Evolutionary conservation across 768 basidiomycete genomes (phyloP).

Genomic region (Postia placenta): DNA sequence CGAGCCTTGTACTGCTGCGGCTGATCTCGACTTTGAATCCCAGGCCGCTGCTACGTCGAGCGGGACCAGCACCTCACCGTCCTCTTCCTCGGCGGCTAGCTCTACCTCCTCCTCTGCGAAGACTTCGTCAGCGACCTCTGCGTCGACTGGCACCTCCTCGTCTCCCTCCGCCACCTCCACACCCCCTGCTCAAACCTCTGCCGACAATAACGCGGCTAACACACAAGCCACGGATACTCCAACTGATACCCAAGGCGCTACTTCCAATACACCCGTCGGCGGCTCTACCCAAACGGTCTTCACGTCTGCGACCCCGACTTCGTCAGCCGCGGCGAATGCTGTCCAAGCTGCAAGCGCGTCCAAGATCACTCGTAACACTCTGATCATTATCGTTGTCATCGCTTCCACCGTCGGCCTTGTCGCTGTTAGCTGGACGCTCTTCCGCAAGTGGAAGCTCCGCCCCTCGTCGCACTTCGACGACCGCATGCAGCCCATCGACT

Average conservation of each 20-base stretch:
- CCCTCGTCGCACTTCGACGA: slow-evolving; percentile 76
- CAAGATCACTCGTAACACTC: slow-evolving; percentile 35
- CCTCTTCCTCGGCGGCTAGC: slow-evolving; percentile 5
- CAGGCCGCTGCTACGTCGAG: no score
- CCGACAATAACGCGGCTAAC: background rate
- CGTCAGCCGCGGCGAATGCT: slow-evolving; percentile 23
- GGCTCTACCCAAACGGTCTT: slow-evolving; percentile 11
- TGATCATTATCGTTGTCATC: slow-evolving; percentile 64
- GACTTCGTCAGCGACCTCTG: slow-evolving; percentile 6
- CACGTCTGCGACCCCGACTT: slow-evolving; percentile 4
- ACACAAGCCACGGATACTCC: slow-evolving; percentile 1
- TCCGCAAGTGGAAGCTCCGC: slow-evolving; percentile 89
- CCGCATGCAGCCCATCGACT: slow-evolving; percentile 84
- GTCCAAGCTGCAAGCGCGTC: slow-evolving; percentile 19
- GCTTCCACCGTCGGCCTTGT: slow-evolving; percentile 63
- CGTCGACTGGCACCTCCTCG: slow-evolving; percentile 10
- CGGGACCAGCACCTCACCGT: slow-evolving; percentile 4
- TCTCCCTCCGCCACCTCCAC: slow-evolving; percentile 2
- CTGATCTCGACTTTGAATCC: no score
- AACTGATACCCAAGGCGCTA: slow-evolving; percentile 10
- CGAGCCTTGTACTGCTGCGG: background rate
- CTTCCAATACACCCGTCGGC: slow-evolving; percentile 1
- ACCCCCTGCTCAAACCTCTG: slow-evolving; percentile 1
- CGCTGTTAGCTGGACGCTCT: slow-evolving; percentile 78
- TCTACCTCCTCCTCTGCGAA: slow-evolving; percentile 8